Evolutionary conservation across 495 filamentous ascomycete species (phyloP), one percentile per base, ranked within the genome.

Genomic region (Melanomma pulvis-pyrius): DNA sequence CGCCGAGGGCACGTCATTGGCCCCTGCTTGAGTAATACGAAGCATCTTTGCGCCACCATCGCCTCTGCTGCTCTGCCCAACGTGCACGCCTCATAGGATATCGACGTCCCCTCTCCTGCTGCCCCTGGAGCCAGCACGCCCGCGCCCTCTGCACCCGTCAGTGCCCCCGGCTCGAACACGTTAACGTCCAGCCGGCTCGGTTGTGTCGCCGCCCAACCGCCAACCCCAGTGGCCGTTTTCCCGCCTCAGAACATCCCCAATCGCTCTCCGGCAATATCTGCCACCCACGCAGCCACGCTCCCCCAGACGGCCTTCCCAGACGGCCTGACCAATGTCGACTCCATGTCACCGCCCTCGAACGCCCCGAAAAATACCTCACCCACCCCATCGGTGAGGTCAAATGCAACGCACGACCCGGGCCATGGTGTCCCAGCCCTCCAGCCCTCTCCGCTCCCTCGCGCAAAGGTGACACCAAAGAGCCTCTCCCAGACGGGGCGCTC

Each of bases 251-350:
- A 47, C 48, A 13, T 13, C 51, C 19, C 29, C 26, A 24, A 44
- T 12, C 54, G 21, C 26, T 26, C 47, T 54, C 48, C 64, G 64
- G 64, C 62, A 57, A 71, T 71, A 64, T 56, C 61, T 68, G 60
- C 65, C 69, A 71, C 9, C 29, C 69, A 54, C 41, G 56, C 52
- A 32, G 48, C 63, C 69, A 68, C 65, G 64, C 69, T 21, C 65
- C 56, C 26, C 17, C 36, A 63, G n/a, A 22, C 61, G 1, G 30
- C 24, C 62, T 46, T 54, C 50, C 52, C 61, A 63, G 63, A 62
- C 69, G 71, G 59, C 65, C 57, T 72, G 62, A 72, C 71, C 71
- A 74, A 74, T 74, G 71, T 74, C 65, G 69, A 62, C 59, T 69
- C 69, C 71, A 74, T 74, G 71, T 74, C 71, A 60, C 34, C 56